Evolutionary conservation across 139 green algal genomes (phyloP), one percentile per base, ranked within the genome.

Genomic region (Coelastrella sp.): DNA sequence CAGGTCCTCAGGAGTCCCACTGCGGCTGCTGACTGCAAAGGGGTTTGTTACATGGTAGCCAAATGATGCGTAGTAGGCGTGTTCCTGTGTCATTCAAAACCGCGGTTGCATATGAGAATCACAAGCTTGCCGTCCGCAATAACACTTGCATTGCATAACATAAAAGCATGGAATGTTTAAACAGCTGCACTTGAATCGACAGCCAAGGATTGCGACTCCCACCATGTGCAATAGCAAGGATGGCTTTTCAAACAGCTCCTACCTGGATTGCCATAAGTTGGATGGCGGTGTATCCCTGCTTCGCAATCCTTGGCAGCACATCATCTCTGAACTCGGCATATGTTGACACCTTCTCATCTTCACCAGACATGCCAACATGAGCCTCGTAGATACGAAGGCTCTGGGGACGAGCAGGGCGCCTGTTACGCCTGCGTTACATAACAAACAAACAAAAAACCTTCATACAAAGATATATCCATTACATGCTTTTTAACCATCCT

Each of bases 1-100:
- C 60, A 50, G 37, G 15, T 83, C 38, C 53, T 82, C 75, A 21
- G 75, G 75, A 4, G 75, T 82, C 35, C 75, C 75, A 38, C 81
- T 73, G 2, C 63, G 50, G 74, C 51, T 73, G 51, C 69, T 76
- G 71, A 62, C 27, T 40, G 34, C 76, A 59, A 68, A 53, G 57
- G 95, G 94, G 81, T 94, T 98, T 35, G 96, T 98, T 25, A 98
- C 95, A 84, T 98, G 96, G 89, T 98, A 98, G 19, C 96, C 96
- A 86, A 98, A 99, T 38, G 86, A 96, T 5, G 84, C 96, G 83
- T 98, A 99, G 88, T 98, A 99, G 8, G 95, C 90, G 86, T 99
- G 96, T 90, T 99, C 96, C 84, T 94, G 88, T 30, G 25, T 9
- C 8, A 21, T 38, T 15, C 25, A 38, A 38, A 40, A 41, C 15